Conservation (phyloP, 1,284 basidiomycete species). For the Cryptococcus floricola region DNA sequence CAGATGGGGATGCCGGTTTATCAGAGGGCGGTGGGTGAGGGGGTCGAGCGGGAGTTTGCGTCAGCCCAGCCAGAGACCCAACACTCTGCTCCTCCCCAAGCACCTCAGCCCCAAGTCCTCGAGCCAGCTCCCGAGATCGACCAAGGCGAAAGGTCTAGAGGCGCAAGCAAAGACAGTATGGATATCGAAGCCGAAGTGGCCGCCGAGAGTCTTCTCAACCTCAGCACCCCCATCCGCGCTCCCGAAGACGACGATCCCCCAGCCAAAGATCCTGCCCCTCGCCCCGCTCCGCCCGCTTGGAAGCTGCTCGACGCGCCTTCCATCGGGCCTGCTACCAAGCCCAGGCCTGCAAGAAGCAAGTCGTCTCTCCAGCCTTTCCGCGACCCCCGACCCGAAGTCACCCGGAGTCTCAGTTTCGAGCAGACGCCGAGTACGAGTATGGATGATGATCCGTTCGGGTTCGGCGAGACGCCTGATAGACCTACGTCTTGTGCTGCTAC, state of each 20-base stretch:
- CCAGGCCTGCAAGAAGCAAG: conserved; percentile 1
- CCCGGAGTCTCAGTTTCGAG: conserved; percentile 10
- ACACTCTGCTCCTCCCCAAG: too few relatives aligned
- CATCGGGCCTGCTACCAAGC: background rate
- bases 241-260: conserved; percentile 3
- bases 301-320: conserved; percentile 4
- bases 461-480: conserved; percentile 1
- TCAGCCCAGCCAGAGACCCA: too few relatives aligned
- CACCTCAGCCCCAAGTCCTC: too few relatives aligned
- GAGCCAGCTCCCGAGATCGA: too few relatives aligned
- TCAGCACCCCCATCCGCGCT: conserved; percentile 13
- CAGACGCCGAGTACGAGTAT: conserved; percentile 1
- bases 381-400: conserved; percentile 15
- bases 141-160: background rate
- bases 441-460: conserved; percentile 11
- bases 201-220: conserved; percentile 13
- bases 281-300: background rate
- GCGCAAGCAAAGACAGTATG: background rate
- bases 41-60: too few relatives aligned
- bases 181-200: conserved; percentile 9
- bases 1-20: too few relatives aligned
- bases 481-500: background rate
- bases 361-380: conserved; percentile 18
- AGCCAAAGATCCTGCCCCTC: background rate
- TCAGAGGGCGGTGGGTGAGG: too few relatives aligned